A percentile compares a stretch with the other conserved stretches of the same genome.
Conservation (phyloP, 208 protist genomes). For the Leishmania mexicana region DNA sequence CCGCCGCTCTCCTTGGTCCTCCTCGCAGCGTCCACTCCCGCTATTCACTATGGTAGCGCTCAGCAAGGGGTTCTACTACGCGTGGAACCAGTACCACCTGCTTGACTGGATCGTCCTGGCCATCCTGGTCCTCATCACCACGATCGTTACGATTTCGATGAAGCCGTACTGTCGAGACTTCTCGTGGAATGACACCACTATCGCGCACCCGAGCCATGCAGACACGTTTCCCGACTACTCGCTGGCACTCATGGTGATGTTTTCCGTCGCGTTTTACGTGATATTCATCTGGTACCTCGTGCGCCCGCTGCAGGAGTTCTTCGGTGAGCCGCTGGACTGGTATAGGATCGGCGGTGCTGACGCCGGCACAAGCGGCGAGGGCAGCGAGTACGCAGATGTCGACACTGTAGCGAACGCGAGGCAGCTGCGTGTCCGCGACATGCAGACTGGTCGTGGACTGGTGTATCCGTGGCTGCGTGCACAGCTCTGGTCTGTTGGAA, state of each 20-base stretch:
- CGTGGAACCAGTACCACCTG: constrained; percentile 50
- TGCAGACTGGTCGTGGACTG: constrained; percentile 25
- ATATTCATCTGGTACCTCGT: constrained; percentile 42
- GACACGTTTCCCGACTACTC: constrained; percentile 76
- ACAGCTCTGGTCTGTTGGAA: constrained; percentile 46
- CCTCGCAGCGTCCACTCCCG: neutral
- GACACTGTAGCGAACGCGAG: constrained; percentile 10
- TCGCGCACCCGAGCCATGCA: constrained; percentile 43
- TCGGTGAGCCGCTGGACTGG: constrained; percentile 38
- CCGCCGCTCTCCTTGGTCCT: neutral
- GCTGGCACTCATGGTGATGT: constrained; percentile 43
- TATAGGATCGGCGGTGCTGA: constrained; percentile 11
- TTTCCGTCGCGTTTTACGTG: constrained; percentile 40
- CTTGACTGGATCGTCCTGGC: constrained; percentile 48
- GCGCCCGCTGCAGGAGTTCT: constrained; percentile 25
- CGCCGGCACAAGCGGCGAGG: neutral
- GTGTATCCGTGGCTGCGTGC: constrained; percentile 65
- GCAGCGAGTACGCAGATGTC: neutral
- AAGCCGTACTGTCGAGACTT: constrained; percentile 68
- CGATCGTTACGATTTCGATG: constrained; percentile 17
- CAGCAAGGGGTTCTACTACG: constrained; percentile 6
- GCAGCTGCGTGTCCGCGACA: constrained; percentile 19
- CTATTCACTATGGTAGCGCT: constrained; percentile 4
- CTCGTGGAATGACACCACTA: constrained; percentile 71
- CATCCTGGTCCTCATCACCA: constrained; percentile 22